Evolutionary conservation across 441 rosid species (phyloP), one percentile per base, ranked within the genome.

Genomic region (Gossypium gossypioides): DNA sequence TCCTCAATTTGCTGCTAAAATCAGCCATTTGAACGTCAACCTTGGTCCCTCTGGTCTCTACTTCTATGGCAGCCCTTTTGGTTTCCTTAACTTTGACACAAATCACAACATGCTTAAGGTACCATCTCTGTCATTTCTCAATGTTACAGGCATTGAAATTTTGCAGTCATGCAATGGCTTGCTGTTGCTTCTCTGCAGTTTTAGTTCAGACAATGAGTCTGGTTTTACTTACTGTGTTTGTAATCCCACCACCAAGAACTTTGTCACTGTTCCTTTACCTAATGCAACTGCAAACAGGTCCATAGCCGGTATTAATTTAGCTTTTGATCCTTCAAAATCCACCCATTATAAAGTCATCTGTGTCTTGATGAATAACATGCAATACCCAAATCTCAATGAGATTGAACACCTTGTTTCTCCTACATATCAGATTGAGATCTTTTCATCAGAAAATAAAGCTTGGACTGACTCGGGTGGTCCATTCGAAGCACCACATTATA

Each of bases 111-210:
- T 48, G 70, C 64, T 52, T 68, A 56, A 67, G 71, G 71, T 67
- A 67, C 71, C 80, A 52, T 75, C 85, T 7, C 78, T 81, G 5
- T 15, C 55, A 40, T 57, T 68, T 13, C 85, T 73, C 21, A 21
- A 69, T 22, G 76, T 81, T 50, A 3, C 54, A 2, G 65, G 68
- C 2, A 75, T 85, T 57, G 50, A 25, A 62, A 71, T 84, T 21
- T 15, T 79, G 18, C 83, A 80, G 25, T 89, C 88, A 29, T 84
- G 87, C 72, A 86, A 82, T 50, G 89, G 94, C 5, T 79, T 86
- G 56, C 69, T 89, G 9, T 66, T 84, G 3, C 85, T 88, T 55
- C 56, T 29, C 48, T 76, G 76, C 62, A 69, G 71, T 34, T 10
- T 44, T 12, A 59, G 67, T 55, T 60, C 46, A n/a, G 40, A 69